These are phyloP conservation scores for Picochlorum sp. DNA, from an alignment of 139 green algal genomes.

Conservation along the genomic window DNA sequence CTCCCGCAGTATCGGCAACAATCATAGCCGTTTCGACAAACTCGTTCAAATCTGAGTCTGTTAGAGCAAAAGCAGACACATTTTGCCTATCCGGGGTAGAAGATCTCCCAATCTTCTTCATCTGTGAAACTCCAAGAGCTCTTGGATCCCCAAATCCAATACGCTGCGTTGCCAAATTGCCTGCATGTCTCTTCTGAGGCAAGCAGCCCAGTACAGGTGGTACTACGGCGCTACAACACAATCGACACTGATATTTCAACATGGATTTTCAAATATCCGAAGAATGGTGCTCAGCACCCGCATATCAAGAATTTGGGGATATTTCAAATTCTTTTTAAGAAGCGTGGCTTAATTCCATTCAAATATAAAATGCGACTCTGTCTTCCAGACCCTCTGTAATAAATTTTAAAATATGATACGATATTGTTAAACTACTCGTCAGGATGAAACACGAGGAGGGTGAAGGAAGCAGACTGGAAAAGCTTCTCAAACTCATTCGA, in stretches of 20 bases:
- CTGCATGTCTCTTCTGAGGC: no score
- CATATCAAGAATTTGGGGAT: neutral
- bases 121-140: no score
- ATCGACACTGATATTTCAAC: neutral
- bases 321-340: no score
- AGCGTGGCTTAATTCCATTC: no score
- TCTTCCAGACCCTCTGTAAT: no score
- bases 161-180: no score
- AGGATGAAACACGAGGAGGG: neutral
- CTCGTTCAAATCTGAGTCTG: neutral
- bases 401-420: no score
- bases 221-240: neutral
- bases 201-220: no score
- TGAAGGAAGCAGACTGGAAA: slow-evolving; percentile 44
- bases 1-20: slow-evolving; percentile 63
- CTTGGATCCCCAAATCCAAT: no score
- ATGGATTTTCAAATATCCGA: neutral
- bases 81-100: no score
- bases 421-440: neutral
- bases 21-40: slow-evolving; percentile 51
- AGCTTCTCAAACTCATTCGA: slow-evolving; percentile 60
- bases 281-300: neutral
- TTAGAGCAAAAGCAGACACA: neutral
- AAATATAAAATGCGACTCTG: no score
- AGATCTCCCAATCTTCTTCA: no score